A percentile compares a stretch with the other conserved stretches of the same genome.
These are phyloP conservation scores for Geranium rotundifolium DNA, from an alignment of 345 rosid genomes.

Conservation along the genomic window DNA sequence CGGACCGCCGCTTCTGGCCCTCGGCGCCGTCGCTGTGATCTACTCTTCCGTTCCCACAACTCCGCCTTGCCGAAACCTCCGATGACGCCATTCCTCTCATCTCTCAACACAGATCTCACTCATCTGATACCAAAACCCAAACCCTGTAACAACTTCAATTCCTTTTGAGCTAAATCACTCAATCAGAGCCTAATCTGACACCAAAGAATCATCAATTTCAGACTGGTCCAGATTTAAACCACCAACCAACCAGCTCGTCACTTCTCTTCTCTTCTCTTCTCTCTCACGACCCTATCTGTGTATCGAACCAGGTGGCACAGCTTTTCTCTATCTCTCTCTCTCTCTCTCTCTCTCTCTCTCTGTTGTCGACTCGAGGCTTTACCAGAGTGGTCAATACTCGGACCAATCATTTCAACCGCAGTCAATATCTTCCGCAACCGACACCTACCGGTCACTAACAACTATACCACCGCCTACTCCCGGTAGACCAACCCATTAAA, in stretches of 20 bases:
- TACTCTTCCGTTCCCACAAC: conserved; percentile 12
- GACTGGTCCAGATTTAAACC: conserved; percentile 16
- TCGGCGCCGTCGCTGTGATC: conserved; percentile 15
- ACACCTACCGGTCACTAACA: conserved; percentile 3
- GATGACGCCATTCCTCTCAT: conserved; percentile 13
- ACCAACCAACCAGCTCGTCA: neutral
- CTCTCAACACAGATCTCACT: conserved; percentile 16
- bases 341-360: conserved; percentile 4
- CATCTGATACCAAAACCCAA: conserved; percentile 2
- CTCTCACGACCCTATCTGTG: neutral
- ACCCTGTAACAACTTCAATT: neutral
- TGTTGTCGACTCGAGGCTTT: conserved; percentile 3
- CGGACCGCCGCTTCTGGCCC: conserved; percentile 13
- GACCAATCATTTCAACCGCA: conserved; percentile 63
- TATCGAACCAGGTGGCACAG: conserved; percentile 12
- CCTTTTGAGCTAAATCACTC: neutral
- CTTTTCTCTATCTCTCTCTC: neutral
- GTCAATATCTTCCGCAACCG: conserved; percentile 39
- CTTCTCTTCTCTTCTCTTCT: neutral
- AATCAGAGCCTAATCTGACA: conserved; percentile 1
- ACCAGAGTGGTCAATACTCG: conserved; percentile 58
- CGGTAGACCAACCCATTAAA: conserved; percentile 3
- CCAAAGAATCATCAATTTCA: conserved; percentile 9
- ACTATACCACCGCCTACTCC: conserved; percentile 26
- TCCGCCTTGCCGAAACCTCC: conserved; percentile 13